These are phyloP conservation scores for Pigoraptor vietnamica DNA, from an alignment of 78 protist genomes.

Conservation along the genomic window DNA sequence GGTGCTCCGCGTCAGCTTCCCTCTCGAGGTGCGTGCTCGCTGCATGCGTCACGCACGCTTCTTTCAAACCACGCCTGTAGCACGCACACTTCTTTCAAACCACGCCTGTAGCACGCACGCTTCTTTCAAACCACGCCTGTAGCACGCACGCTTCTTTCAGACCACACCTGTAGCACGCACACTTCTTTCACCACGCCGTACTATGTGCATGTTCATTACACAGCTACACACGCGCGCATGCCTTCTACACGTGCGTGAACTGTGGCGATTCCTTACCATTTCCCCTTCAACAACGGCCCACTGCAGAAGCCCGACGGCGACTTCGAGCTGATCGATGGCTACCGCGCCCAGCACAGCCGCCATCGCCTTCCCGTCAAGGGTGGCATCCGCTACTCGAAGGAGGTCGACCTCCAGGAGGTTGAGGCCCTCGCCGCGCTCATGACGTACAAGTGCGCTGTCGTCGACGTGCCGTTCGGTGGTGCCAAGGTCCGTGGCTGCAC, in stretches of 20 bases:
- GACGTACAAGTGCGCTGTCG: constrained; percentile 90
- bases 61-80: too few relatives aligned
- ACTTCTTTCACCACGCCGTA: too few relatives aligned
- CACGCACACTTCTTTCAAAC: too few relatives aligned
- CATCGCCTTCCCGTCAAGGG: constrained; percentile 87
- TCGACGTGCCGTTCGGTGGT: constrained; percentile 91
- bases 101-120: too few relatives aligned
- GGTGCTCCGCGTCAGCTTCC: constrained; percentile 54
- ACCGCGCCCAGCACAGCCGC: constrained; percentile 83
- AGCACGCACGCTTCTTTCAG: too few relatives aligned
- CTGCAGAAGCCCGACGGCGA: neutral
- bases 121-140: too few relatives aligned
- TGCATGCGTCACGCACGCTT: neutral
- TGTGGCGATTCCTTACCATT: too few relatives aligned
- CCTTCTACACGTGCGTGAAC: too few relatives aligned
- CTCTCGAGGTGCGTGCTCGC: constrained; percentile 30
- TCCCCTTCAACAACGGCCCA: too few relatives aligned
- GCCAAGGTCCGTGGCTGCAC: constrained; percentile 52
- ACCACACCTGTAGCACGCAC: too few relatives aligned
- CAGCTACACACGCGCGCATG: too few relatives aligned
- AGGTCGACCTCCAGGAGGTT: constrained; percentile 77
- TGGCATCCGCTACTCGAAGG: constrained; percentile 72
- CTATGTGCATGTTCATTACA: too few relatives aligned
- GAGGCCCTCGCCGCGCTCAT: constrained; percentile 82
- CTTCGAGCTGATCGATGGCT: constrained; percentile 55